Conservation (phyloP, 1,284 basidiomycete species). For the Anthracocystis setariae region DNA sequence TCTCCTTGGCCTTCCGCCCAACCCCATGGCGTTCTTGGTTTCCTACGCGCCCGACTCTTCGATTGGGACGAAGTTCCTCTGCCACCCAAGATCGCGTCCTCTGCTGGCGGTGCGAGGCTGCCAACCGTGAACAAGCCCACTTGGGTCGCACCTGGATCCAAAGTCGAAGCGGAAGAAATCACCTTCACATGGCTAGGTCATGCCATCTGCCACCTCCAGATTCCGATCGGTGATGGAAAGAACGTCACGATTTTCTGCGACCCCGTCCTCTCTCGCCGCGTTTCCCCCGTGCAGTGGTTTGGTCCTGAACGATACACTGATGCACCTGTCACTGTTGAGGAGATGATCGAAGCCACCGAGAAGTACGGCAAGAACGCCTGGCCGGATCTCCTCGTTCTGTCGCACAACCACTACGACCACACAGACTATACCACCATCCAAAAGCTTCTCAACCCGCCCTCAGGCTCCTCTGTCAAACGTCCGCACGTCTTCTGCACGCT, state of each 20-base stretch:
- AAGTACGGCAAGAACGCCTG: slow-evolving; percentile 36
- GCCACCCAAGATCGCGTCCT: slow-evolving; percentile 29
- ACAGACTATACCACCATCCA: slow-evolving; percentile 53
- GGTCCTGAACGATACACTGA: slow-evolving; percentile 53
- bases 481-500: slow-evolving; percentile 57
- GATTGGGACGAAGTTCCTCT: slow-evolving; percentile 55
- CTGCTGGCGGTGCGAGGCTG: slow-evolving; percentile 14
- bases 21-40: slow-evolving; percentile 29
- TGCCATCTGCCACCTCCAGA: slow-evolving; percentile 50
- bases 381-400: slow-evolving; percentile 53
- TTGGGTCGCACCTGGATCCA: slow-evolving; percentile 13
- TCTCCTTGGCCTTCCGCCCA: slow-evolving; percentile 53
- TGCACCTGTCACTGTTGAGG: slow-evolving; percentile 47
- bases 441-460: slow-evolving; percentile 35
- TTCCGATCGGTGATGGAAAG: slow-evolving; percentile 35
- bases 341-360: slow-evolving; percentile 30
- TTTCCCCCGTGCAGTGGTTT: slow-evolving; percentile 55
- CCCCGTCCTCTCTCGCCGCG: slow-evolving; percentile 51
- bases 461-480: slow-evolving; percentile 15
- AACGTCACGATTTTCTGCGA: slow-evolving; percentile 50
- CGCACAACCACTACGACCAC: slow-evolving; percentile 62
- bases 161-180: slow-evolving; percentile 15
- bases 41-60: slow-evolving; percentile 47
- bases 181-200: slow-evolving; percentile 59
- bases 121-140: slow-evolving; percentile 38